phyloP scores from a whole-genome alignment of 345 rosid species.

The Microcos paniculata region DNA sequence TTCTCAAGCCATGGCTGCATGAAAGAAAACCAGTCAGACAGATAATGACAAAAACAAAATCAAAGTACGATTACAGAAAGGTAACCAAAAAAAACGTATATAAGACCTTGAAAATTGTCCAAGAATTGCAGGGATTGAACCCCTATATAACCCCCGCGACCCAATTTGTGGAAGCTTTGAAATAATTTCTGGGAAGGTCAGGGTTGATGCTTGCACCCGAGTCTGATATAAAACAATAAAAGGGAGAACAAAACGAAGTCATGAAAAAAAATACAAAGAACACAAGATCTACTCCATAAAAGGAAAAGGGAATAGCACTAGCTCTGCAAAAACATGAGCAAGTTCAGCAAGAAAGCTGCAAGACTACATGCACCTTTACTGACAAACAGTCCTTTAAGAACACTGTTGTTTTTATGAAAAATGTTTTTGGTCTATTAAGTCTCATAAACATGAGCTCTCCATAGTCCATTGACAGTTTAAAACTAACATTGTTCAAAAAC shows the following conservation, averaged over 20 bases:
- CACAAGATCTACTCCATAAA: neutral
- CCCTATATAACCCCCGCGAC: slow-evolving; percentile 77
- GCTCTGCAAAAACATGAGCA: neutral
- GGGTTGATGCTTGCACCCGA: slow-evolving; percentile 92
- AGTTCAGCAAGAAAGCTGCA: neutral
- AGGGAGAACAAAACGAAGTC: neutral
- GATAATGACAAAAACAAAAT: slow-evolving; percentile 1
- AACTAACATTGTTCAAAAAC: neutral
- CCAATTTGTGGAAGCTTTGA: slow-evolving; percentile 93
- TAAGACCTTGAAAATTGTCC: slow-evolving; percentile 96
- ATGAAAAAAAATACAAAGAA: slow-evolving; percentile 6
- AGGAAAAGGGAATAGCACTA: neutral
- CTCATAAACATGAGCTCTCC: neutral
- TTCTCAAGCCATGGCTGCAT: slow-evolving; percentile 91
- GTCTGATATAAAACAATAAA: slow-evolving; percentile 50
- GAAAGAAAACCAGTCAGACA: slow-evolving; percentile 17
- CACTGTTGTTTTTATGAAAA: neutral
- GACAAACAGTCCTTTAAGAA: neutral
- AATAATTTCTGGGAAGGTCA: slow-evolving; percentile 78
- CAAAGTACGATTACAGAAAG: neutral
- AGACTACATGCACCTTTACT: neutral
- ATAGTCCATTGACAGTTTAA: neutral
- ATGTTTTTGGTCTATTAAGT: neutral
- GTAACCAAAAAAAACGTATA: slow-evolving; percentile 2
- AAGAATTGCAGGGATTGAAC: slow-evolving; percentile 93